Conservation (phyloP, 306 rosid genomes). For the Ormosia semicastrata region DNA sequence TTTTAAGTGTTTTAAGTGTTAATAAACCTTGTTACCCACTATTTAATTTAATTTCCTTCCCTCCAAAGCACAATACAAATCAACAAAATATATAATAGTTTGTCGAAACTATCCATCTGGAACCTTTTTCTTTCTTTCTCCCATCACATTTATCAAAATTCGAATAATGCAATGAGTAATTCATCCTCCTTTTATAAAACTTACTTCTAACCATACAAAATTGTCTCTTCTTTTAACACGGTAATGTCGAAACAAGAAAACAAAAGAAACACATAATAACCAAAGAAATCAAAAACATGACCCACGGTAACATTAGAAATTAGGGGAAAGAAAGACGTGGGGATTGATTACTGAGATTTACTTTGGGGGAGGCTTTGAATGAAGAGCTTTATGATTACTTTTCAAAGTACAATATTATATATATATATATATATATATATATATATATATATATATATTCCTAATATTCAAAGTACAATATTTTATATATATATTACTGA, state of each 20-base stretch:
- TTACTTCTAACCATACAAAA: background rate
- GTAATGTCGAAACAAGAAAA: slow-evolving; percentile 40
- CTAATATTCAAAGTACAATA: too few species aligned
- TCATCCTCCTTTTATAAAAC: slow-evolving; percentile 1
- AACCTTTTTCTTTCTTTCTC: background rate
- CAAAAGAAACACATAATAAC: slow-evolving; percentile 40
- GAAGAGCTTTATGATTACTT: slow-evolving; percentile 63
- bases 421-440: background rate
- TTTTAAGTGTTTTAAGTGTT: too few species aligned
- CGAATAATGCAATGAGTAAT: background rate
- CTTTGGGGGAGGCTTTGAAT: slow-evolving; percentile 51
- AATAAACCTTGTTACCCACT: too few species aligned
- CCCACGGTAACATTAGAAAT: slow-evolving; percentile 83
- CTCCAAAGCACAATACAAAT: background rate
- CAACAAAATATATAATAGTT: background rate
- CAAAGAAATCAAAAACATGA: slow-evolving; percentile 59
- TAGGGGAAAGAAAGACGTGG: slow-evolving; percentile 63
- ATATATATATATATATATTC: too few species aligned
- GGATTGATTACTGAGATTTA: slow-evolving; percentile 44
- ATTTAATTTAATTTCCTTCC: slow-evolving; percentile 5
- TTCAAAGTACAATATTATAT: slow-evolving; percentile 39
- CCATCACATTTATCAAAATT: background rate
- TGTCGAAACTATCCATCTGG: background rate
- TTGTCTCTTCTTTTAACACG: slow-evolving; percentile 51
- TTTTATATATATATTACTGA: too few species aligned